phyloP scores from a whole-genome alignment of 345 rosid species.

The Hibiscus trionum region DNA sequence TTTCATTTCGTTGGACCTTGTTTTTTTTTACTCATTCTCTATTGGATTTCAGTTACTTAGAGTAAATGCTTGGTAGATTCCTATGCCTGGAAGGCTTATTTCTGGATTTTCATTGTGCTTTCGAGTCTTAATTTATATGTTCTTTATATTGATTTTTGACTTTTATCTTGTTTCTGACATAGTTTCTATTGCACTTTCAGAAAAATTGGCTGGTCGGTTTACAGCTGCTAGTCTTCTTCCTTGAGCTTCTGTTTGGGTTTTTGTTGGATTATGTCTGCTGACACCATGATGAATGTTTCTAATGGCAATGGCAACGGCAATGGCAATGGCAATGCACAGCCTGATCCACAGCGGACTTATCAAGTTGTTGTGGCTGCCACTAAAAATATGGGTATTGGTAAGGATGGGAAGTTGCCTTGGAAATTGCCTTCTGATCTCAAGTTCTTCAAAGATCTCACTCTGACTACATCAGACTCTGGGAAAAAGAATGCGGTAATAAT shows the following conservation, averaged over 20 bases:
- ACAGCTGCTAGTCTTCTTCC: too few relatives aligned
- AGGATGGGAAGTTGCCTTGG: conserved; percentile 86
- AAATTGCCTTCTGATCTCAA: conserved; percentile 75
- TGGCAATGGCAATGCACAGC: conserved; percentile 27
- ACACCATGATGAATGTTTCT: conserved; percentile 29
- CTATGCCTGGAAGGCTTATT: too few relatives aligned
- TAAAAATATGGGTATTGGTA: conserved; percentile 84
- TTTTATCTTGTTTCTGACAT: too few relatives aligned
- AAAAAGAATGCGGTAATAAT: conserved; percentile 83
- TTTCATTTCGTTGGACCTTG: too few relatives aligned
- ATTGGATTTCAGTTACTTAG: too few relatives aligned
- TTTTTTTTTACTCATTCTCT: too few relatives aligned
- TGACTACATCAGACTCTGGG: conserved; percentile 47
- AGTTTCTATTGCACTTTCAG: too few relatives aligned
- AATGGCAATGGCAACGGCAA: conserved; percentile 25
- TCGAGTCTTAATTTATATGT: too few relatives aligned
- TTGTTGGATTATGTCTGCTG: conserved; percentile 35
- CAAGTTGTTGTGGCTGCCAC: conserved; percentile 93
- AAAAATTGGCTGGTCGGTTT: too few relatives aligned
- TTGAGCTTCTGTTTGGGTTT: conserved; percentile 16
- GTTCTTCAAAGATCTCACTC: conserved; percentile 71
- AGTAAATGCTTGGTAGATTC: too few relatives aligned
- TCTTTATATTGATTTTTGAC: too few relatives aligned
- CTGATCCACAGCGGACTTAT: conserved; percentile 51
- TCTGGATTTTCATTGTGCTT: too few relatives aligned